A percentile compares a stretch with the other conserved stretches of the same genome.
phyloP scores from a whole-genome alignment of 2,329 filamentous ascomycete species.

The Neonectria ditissima region DNA sequence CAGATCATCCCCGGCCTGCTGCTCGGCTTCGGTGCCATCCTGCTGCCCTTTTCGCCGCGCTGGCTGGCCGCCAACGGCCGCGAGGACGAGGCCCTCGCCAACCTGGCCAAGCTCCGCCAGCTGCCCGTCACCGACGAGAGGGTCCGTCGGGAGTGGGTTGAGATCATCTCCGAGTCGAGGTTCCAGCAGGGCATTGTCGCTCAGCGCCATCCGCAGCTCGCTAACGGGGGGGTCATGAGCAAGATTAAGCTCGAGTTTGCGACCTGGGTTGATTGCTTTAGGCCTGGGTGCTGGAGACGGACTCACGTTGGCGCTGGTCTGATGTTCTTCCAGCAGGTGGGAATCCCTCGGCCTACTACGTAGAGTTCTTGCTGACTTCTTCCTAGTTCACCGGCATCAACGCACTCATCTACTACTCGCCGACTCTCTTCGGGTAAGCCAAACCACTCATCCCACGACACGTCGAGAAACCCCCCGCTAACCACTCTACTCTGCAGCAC shows the following conservation, averaged over 20 bases:
- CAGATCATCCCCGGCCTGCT: constrained; percentile 45
- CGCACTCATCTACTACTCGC: constrained; percentile 68
- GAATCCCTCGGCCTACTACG: not conserved
- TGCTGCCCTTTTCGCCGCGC: constrained; percentile 45
- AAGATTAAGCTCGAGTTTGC: constrained; percentile 60
- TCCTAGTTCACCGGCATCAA: constrained; percentile 49
- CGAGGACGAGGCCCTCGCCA: constrained; percentile 39
- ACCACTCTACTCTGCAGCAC: constrained; percentile 40
- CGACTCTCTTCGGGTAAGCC: constrained; percentile 63
- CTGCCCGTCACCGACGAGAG: constrained; percentile 36
- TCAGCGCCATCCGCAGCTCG: constrained; percentile 49
- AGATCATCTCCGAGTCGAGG: constrained; percentile 42
- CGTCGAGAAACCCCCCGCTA: not conserved
- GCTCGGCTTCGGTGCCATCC: constrained; percentile 40
- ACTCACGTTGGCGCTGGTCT: constrained; percentile 60
- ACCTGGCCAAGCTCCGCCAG: constrained; percentile 39
- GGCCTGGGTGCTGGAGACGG: constrained; percentile 59
- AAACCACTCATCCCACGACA: too few species aligned
- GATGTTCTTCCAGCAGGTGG: constrained; percentile 70
- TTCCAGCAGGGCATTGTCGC: constrained; percentile 46
- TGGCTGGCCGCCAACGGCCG: constrained; percentile 45
- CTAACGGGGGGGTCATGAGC: constrained; percentile 49
- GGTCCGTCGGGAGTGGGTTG: constrained; percentile 42
- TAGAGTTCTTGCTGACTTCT: not conserved
- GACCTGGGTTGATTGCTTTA: constrained; percentile 63